A percentile compares a stretch with the other conserved stretches of the same genome.
These are phyloP conservation scores for Cladophialophora immunda DNA, from an alignment of 2,329 filamentous ascomycete species.

Conservation along the genomic window DNA sequence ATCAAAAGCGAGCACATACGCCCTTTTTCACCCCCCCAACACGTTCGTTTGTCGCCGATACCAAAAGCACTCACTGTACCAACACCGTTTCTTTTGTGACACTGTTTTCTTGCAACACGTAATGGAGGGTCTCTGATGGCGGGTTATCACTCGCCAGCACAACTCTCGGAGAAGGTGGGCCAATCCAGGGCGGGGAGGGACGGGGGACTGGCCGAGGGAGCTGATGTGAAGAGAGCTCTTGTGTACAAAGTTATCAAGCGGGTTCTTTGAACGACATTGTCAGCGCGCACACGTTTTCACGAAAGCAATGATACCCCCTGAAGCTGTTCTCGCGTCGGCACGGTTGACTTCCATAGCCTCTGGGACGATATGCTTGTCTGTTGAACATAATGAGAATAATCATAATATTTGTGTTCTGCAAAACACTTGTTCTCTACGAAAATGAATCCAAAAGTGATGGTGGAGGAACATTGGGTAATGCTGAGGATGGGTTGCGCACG, in stretches of 20 bases:
- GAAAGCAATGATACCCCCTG: neutral
- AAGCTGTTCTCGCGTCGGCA: neutral
- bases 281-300: neutral
- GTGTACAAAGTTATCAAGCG: neutral
- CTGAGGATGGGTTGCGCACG: too few species aligned
- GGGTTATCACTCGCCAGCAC: slow-evolving; percentile 1
- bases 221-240: neutral
- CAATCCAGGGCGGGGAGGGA: neutral
- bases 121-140: neutral
- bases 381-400: neutral
- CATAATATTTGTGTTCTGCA: neutral
- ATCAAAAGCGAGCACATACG: neutral
- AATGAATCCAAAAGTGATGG: too few species aligned
- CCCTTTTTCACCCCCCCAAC: neutral
- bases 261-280: neutral
- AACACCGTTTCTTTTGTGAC: neutral
- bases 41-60: neutral
- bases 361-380: neutral
- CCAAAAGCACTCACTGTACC: neutral
- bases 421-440: neutral
- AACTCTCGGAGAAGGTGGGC: neutral
- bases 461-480: too few species aligned
- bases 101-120: neutral
- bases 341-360: neutral
- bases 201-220: neutral